Base-by-base conservation (phyloP, 768 basidiomycete genomes). In the Lactifluus echinatus region DNA sequence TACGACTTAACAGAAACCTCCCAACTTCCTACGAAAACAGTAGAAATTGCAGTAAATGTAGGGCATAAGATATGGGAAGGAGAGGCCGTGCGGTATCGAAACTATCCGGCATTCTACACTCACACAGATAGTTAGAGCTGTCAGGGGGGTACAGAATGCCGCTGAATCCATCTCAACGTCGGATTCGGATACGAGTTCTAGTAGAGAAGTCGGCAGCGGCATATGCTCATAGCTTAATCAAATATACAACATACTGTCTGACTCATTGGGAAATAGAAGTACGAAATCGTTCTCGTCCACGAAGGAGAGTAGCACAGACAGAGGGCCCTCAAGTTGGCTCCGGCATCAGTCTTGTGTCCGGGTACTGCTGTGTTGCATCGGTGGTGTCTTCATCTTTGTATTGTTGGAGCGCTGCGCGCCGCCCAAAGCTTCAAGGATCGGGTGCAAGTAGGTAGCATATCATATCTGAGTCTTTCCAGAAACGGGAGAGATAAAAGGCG, bases 71-170 rank as follows among this genome's bases (percentile, higher is more conserved):
- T n/a, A n/a, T n/a, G n/a, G n/a, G n/a, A n/a, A n/a, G n/a, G n/a
- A n/a, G n/a, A n/a, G n/a, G n/a, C n/a, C n/a, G n/a, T n/a, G 72
- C 75, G 8, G 66, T 70, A 59, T 76, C 70, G 60, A 76, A 72
- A 44, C 72, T 72, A 1, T 63, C 60, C 1, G 70, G 66, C 51
- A 76, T 68, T 24, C 50, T 19, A 33, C 64, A 66, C 39, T 57
- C 53, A 54, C 73, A 76, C 31, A 31, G 52, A 26, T 63, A 19
- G 33, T 63, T 67, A 26, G 60, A 63, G 47, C 67, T 66, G 8
- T 39, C 59, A 8, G 64, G 64, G 23, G 75, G 60, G 64, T 76
- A 17, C n/a, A n/a, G n/a, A n/a, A n/a, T n/a, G 72, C 55, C 21
- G 67, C 49, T 14, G 67, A 73, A 37, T 74, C 73, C 26, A 50